These are phyloP conservation scores for Cordyceps tenuipes DNA, from an alignment of 2,329 filamentous ascomycete species.

Conservation along the genomic window DNA sequence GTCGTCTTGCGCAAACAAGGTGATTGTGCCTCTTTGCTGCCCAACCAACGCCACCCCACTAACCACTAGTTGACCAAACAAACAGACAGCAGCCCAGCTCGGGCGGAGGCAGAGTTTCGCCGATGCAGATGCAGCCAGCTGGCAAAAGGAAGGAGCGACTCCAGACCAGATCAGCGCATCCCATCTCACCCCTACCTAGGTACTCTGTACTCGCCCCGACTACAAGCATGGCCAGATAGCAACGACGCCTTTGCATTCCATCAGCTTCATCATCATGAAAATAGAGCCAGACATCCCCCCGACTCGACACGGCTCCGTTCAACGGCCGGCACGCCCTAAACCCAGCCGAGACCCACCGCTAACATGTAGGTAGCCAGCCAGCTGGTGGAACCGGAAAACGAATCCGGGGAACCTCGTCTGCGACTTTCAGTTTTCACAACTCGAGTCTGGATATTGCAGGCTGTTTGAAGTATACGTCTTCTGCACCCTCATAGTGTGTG, in stretches of 20 bases:
- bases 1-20: neutral
- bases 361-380: slow-evolving; percentile 1
- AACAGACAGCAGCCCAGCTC: no score
- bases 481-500: neutral
- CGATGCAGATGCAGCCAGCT: slow-evolving; percentile 1
- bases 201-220: neutral
- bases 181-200: neutral
- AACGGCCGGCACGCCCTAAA: slow-evolving; percentile 5
- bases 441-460: neutral
- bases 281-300: neutral
- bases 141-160: neutral
- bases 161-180: neutral
- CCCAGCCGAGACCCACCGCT: slow-evolving; percentile 1
- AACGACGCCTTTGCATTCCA: neutral
- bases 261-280: neutral
- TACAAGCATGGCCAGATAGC: neutral
- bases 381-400: slow-evolving; percentile 5
- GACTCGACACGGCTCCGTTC: slow-evolving; percentile 3
- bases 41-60: neutral
- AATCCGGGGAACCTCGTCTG: slow-evolving; percentile 11
- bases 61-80: no score
- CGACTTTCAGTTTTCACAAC: neutral
- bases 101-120: neutral
- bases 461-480: neutral
- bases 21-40: no score